phyloP scores from a whole-genome alignment of 768 basidiomycete species.

The Porpolomopsis calyptriformis region DNA sequence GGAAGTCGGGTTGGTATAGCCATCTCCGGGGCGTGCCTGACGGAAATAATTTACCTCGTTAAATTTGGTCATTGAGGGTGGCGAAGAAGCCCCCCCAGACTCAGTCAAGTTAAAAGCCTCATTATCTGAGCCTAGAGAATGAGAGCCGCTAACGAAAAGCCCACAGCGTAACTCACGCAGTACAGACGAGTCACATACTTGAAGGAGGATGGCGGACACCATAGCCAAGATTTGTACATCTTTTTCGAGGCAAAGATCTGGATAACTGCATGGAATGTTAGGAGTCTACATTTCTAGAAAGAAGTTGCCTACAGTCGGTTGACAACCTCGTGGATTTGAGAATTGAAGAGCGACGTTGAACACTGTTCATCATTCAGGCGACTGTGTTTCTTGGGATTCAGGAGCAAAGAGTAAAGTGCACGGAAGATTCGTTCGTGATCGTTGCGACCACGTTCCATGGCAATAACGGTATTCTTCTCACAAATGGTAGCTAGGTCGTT shows the following conservation, averaged over 20 bases:
- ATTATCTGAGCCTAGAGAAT: not conserved
- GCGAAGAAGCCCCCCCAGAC: conserved; percentile 2
- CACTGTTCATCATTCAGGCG: conserved; percentile 5
- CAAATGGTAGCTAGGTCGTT: conserved; percentile 39
- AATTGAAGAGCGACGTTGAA: conserved; percentile 20
- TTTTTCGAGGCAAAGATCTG: conserved; percentile 34
- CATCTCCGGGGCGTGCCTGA: conserved; percentile 27
- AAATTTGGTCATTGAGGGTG: conserved; percentile 13
- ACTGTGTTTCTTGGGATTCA: conserved; percentile 12
- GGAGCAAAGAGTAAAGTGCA: conserved; percentile 42
- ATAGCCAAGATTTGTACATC: conserved; percentile 81
- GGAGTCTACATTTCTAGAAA: not conserved
- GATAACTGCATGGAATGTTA: conserved; percentile 23
- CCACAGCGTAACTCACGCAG: conserved; percentile 1
- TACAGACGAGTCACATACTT: conserved; percentile 22
- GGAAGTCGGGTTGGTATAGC: conserved; percentile 31
- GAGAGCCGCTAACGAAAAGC: not conserved
- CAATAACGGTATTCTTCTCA: conserved; percentile 47
- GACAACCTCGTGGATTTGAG: conserved; percentile 30
- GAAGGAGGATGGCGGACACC: conserved; percentile 57
- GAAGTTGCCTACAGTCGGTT: conserved; percentile 34
- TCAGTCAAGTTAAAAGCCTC: conserved; percentile 7
- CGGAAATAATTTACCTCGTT: conserved; percentile 52
- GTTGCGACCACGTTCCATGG: conserved; percentile 46
- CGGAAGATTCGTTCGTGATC: conserved; percentile 65